phyloP scores from a whole-genome alignment of 148 eudicot species.

The Rhododendron williamsianum region DNA sequence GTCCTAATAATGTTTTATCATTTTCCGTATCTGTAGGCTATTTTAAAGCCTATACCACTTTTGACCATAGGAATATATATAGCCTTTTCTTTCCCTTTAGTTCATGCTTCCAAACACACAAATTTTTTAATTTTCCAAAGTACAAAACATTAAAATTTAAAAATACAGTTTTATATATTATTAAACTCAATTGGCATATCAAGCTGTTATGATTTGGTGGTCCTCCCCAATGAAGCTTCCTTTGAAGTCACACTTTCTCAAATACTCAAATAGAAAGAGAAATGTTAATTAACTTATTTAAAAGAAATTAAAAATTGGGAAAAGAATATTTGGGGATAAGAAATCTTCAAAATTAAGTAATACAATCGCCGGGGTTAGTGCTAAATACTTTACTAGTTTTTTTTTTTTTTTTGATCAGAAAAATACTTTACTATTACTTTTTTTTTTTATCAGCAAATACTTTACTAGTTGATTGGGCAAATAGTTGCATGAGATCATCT shows the following conservation, averaged over 20 bases:
- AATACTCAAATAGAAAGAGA: no score
- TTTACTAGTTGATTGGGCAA: background rate
- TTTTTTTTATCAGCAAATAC: background rate
- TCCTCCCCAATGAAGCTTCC: slow-evolving; percentile 14
- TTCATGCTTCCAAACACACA: background rate
- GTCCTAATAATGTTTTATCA: background rate
- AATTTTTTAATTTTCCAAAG: background rate
- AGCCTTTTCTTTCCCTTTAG: slow-evolving; percentile 20
- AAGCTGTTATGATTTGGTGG: slow-evolving; percentile 20
- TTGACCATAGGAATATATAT: slow-evolving; percentile 17
- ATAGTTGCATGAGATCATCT: slow-evolving; percentile 7
- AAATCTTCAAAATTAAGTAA: background rate
- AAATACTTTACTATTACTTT: no score
- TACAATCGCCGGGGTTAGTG: background rate
- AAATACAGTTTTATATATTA: background rate
- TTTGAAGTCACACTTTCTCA: slow-evolving; percentile 5
- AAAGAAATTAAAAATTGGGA: background rate
- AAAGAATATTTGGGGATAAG: background rate
- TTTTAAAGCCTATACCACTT: slow-evolving; percentile 17
- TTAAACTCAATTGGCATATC: slow-evolving; percentile 14
- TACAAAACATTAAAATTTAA: background rate
- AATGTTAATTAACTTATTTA: background rate
- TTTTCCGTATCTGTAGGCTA: background rate
- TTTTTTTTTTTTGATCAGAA: no score
- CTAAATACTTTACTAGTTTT: background rate